These are phyloP conservation scores for Avicennia marina DNA, from an alignment of 257 asterid genomes.

Conservation along the genomic window DNA sequence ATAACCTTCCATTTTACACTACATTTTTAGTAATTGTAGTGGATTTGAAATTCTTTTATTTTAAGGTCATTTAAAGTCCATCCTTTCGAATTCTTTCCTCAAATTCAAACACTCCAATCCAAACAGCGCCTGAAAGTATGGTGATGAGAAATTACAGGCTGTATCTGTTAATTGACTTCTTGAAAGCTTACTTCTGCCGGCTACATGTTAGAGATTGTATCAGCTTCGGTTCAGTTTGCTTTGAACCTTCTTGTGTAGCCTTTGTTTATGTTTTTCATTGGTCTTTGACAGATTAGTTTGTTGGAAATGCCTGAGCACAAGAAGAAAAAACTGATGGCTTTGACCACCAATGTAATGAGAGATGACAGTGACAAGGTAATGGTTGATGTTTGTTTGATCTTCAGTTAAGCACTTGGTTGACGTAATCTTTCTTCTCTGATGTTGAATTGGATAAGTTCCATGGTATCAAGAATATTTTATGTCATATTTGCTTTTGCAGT, in stretches of 20 bases:
- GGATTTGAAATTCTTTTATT: too few species aligned
- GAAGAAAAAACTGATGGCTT: slow-evolving; percentile 37
- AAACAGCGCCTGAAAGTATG: too few species aligned
- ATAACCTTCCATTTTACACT: too few species aligned
- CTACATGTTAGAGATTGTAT: slow-evolving; percentile 2
- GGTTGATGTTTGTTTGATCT: not conserved
- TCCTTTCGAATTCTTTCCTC: too few species aligned
- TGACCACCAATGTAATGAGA: slow-evolving; percentile 71
- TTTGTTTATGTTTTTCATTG: slow-evolving; percentile 15
- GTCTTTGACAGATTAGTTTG: slow-evolving; percentile 75
- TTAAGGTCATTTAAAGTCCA: too few species aligned
- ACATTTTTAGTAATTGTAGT: too few species aligned
- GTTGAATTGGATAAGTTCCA: not conserved
- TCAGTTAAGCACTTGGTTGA: slow-evolving; percentile 4
- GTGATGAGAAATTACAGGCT: not conserved
- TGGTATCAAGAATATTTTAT: not conserved
- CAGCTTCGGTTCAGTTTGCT: slow-evolving; percentile 4
- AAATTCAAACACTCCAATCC: too few species aligned
- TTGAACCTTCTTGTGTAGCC: not conserved
- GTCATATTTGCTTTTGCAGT: not conserved
- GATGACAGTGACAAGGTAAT: slow-evolving; percentile 86
- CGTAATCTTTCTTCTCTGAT: slow-evolving; percentile 2
- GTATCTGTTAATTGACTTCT: not conserved
- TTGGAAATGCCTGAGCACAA: slow-evolving; percentile 67
- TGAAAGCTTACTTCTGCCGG: not conserved